Base-by-base conservation (phyloP, 257 asterid genomes). In the Solanum paucissectum region DNA sequence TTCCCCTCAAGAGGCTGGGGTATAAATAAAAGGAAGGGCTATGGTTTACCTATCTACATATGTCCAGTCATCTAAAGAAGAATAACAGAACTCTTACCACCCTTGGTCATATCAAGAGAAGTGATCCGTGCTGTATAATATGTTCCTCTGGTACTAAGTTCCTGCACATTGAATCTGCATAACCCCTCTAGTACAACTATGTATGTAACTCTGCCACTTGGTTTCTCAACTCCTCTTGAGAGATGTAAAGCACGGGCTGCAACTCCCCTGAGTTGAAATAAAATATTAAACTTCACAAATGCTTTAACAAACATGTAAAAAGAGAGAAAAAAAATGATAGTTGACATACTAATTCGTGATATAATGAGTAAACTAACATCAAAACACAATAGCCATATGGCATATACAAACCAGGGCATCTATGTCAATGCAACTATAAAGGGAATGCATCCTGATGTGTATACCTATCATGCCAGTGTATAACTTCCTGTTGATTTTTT, bases 191-290 rank as follows among this genome's bases (percentile, higher is more conserved):
- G 99, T 87, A 96, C 98, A 88, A 97, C 99, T 83, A 92, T 94
- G 93, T 97, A 97, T 64, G 99, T 97, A 87, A 97, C 99, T 91
- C 98, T 95, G 88, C 99, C 99, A 86, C 99, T 97, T 60, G 99
- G 98, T 95, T 97, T 96, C 92, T 97, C 98, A 91, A 96, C 99
- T 89, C 98, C 99, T 91, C 99, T 95, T 49, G 99, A 96, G 87
- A 97, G 94, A 92, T 96, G 99, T 83, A 97, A 93, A 88, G 99
- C 99, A 79, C 99, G 97, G 83, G 99, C 99, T 83, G 88, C 88
- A 49, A 86, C 88, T 72, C 88, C 88, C 49, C 88, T 86, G 68
- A 81, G 85, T 81, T 44, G 68, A 81, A 36, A 44, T 42, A 46
- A 81, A 81, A 16, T 81, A 37, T 9, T 9, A 81, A 46, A 81